Base-by-base conservation (phyloP, 768 basidiomycete species). In the Suillus subluteus region DNA sequence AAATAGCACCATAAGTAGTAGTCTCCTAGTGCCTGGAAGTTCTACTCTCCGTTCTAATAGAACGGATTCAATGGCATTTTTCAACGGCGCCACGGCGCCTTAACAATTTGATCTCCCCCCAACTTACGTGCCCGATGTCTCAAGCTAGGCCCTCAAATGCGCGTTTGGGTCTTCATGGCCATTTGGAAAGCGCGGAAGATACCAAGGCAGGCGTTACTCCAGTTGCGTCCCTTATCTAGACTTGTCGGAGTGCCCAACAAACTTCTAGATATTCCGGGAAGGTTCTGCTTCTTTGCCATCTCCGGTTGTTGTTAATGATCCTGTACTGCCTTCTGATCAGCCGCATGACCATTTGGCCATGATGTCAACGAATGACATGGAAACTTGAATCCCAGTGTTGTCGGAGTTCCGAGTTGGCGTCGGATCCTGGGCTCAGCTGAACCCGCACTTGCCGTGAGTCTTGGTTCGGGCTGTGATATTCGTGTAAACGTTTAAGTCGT, bases 391-490 rank as follows among this genome's bases (percentile, higher is more conserved):
- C 5, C 5, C 46, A 48, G n/a, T 23, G 6, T 48, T 48, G 13
- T 23, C n/a, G 46, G 68, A 58, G 71, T 76, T 18, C 18, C 54
- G 1, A 55, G 32, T 55, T 43, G 67, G 43, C 69, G 80, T 87
- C 23, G 26, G 26, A 26, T 26, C 26, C 26, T 26, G 26, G 90
- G 87, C 18, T 86, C 93, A 6, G 93, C 18, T 55, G 54, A 95
- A 75, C 21, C 68, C 5, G 71, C 78, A 8, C 76, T 96, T 21
- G 87, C 92, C 3, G 81, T 83, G 54, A 81, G 82, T 1, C 67
- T 92, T 23, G 90, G 89, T n/a, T 72, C 94, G 15, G 86, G 84
- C 94, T 0, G 85, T 87, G 4, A 61, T 95, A 74, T 95, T 37
- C 86, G 87, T 72, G 94, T 94, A 75, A 67, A 86, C 75, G 13